Evolutionary conservation across 2,329 filamentous ascomycete genomes (phyloP).

Genomic region (Anisogramma anomala): DNA sequence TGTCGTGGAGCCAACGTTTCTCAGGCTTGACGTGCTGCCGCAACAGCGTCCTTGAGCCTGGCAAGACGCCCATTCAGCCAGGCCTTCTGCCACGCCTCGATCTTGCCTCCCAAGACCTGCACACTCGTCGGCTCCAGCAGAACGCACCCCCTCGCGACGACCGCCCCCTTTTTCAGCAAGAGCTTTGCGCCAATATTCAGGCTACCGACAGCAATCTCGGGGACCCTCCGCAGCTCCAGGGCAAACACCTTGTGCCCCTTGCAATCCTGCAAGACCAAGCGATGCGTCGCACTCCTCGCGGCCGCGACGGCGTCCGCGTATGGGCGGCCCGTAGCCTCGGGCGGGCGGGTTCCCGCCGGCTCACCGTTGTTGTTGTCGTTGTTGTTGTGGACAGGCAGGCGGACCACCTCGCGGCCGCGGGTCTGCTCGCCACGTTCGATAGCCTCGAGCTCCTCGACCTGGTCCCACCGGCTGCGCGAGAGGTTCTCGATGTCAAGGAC

Average conservation of each 20-base stretch:
- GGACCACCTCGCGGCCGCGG: slow-evolving; percentile 69
- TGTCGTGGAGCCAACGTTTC: background rate
- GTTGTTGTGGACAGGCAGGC: slow-evolving; percentile 37
- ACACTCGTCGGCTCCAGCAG: slow-evolving; percentile 60
- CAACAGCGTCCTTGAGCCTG: slow-evolving; percentile 51
- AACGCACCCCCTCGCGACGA: slow-evolving; percentile 65
- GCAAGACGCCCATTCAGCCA: slow-evolving; percentile 66
- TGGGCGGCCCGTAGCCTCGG: background rate
- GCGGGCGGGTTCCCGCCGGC: slow-evolving; percentile 25
- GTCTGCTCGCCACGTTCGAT: slow-evolving; percentile 61
- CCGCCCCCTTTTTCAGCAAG: slow-evolving; percentile 51
- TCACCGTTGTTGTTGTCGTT: slow-evolving; percentile 39
- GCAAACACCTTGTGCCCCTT: slow-evolving; percentile 57
- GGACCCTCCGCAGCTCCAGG: slow-evolving; percentile 58
- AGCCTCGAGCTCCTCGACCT: slow-evolving; percentile 71
- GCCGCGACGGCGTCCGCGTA: slow-evolving; percentile 6
- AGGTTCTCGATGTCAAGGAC: slow-evolving; percentile 81
- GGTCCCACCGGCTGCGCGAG: slow-evolving; percentile 67
- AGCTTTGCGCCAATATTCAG: slow-evolving; percentile 71
- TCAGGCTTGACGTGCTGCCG: slow-evolving; percentile 20
- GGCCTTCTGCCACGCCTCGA: slow-evolving; percentile 66
- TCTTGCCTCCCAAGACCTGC: slow-evolving; percentile 73
- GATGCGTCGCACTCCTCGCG: slow-evolving; percentile 53
- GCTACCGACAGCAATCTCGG: slow-evolving; percentile 53
- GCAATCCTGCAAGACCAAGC: slow-evolving; percentile 72